These are phyloP conservation scores for Wickerhamomyces silvicola DNA, from an alignment of 805 yeast species.

Conservation along the genomic window DNA sequence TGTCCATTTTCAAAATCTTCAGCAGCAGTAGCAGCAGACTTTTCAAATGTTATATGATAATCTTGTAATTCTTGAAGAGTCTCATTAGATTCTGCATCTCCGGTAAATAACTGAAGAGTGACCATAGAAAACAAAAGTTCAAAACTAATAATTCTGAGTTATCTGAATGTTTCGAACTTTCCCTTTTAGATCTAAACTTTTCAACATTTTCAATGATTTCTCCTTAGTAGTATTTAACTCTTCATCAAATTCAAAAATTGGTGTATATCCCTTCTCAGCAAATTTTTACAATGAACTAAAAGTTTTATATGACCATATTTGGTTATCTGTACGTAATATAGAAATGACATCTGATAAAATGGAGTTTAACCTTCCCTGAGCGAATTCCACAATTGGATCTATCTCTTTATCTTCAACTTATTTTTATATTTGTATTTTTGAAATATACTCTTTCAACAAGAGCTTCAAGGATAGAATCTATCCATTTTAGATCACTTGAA, in stretches of 20 bases:
- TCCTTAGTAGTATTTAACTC: conserved; percentile 43
- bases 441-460: conserved; percentile 28
- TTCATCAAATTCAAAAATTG: conserved; percentile 47
- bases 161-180: conserved; percentile 21
- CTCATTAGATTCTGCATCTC: conserved; percentile 68
- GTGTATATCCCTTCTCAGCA: conserved; percentile 20
- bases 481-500: conserved; percentile 21
- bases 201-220: conserved; percentile 44
- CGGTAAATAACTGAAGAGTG: conserved; percentile 68
- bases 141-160: conserved; percentile 50
- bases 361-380: conserved; percentile 62
- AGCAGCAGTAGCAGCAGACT: conserved; percentile 28
- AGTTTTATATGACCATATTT: conserved; percentile 58
- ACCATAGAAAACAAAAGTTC: conserved; percentile 75
- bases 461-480: conserved; percentile 24
- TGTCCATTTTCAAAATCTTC: conserved; percentile 33
- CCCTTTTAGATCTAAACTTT: conserved; percentile 33
- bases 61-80: conserved; percentile 66
- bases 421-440: conserved; percentile 7
- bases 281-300: conserved; percentile 30
- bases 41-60: conserved; percentile 43
- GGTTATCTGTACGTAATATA: conserved; percentile 34
- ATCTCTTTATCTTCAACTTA: conserved; percentile 5
- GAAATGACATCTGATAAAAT: conserved; percentile 53
- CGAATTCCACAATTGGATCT: conserved; percentile 32